Base-by-base conservation (phyloP, 164 flowering plant species). In the Hamamelis virginiana region DNA sequence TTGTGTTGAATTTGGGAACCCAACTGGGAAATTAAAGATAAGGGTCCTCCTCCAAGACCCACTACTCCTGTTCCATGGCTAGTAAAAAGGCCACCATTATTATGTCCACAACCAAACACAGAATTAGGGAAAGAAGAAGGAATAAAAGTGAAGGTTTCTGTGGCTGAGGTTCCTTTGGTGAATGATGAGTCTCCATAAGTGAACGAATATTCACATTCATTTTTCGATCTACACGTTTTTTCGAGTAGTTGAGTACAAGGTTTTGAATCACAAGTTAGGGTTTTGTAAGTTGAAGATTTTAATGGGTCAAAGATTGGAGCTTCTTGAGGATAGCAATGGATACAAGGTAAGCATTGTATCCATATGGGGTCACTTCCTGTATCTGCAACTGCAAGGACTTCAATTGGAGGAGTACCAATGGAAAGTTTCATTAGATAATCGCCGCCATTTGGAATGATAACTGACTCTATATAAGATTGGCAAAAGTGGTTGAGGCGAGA, bases 291-390 rank as follows among this genome's bases (percentile, higher is more conserved):
- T 15, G 16, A 21, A 6, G 83, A 82, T 0, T 18, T n/a, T 0
- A 9, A 13, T 14, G 87, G 81, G 15, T 72, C 57, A 58, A 81
- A 83, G 16, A 81, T 33, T 0, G 81, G 83, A 11, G n/a, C 44
- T 0, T 28, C 53, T 48, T 83, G 87, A 9, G 69, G 59, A 80
- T 52, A 79, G 58, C 84, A 83, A 0, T 25, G 1, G 4, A 0
- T 1, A 44, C 86, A 83, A 14, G 84, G 86, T 55, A 59, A 15
- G 75, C 86, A 83, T 55, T 81, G 84, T 3, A 75, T 70, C 86
- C 86, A 83, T 0, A 56, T 68, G 19, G 79, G 77, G 51, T 83
- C 84, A 50, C 84, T 83, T 19, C 86, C 84, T 0, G 84, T 83
- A 52, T 83, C 87, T 3, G 83, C 83, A 1, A 82, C 69, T 15